Conservation (phyloP, 1,284 basidiomycete genomes). For the Mrakiaceae sp. region DNA sequence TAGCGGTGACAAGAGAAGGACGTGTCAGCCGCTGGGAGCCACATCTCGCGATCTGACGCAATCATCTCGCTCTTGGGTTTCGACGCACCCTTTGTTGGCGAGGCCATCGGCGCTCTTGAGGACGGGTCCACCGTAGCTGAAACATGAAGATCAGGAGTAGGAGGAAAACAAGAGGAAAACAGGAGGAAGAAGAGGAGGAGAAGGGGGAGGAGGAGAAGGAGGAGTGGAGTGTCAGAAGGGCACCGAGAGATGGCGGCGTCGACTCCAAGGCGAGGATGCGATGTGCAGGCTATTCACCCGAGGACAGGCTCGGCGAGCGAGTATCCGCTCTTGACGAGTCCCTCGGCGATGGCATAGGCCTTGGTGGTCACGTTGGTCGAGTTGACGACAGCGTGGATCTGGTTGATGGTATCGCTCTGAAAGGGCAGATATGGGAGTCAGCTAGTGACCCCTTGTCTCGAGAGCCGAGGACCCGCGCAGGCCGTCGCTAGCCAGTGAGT, state of each 20-base stretch:
- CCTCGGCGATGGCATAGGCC: slow-evolving; percentile 13
- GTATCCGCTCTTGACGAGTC: slow-evolving; percentile 9
- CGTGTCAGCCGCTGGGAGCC: background rate
- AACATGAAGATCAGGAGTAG: background rate
- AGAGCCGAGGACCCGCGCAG: too few relatives aligned
- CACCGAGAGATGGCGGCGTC: too few relatives aligned
- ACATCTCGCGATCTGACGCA: background rate
- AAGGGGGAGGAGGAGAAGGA: background rate
- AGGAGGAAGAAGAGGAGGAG: background rate
- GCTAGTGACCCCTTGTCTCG: too few relatives aligned
- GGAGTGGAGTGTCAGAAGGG: too few relatives aligned
- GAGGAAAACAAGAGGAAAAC: background rate
- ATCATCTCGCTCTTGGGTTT: background rate
- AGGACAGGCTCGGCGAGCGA: slow-evolving; percentile 8
- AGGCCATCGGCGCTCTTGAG: slow-evolving; percentile 14
- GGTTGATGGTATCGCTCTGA: slow-evolving; percentile 12
- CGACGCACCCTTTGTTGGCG: slow-evolving; percentile 15
- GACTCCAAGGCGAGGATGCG: too few relatives aligned
- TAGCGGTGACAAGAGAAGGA: background rate
- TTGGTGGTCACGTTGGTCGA: slow-evolving; percentile 10
- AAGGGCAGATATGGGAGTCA: too few relatives aligned
- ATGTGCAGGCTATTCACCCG: background rate
- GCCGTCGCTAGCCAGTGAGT: too few relatives aligned
- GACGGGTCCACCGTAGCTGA: slow-evolving; percentile 13
- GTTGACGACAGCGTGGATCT: background rate